Evolutionary conservation across 2,329 filamentous ascomycete species (phyloP), one percentile per base, ranked within the genome.

Genomic region (Fusarium subglutinans): DNA sequence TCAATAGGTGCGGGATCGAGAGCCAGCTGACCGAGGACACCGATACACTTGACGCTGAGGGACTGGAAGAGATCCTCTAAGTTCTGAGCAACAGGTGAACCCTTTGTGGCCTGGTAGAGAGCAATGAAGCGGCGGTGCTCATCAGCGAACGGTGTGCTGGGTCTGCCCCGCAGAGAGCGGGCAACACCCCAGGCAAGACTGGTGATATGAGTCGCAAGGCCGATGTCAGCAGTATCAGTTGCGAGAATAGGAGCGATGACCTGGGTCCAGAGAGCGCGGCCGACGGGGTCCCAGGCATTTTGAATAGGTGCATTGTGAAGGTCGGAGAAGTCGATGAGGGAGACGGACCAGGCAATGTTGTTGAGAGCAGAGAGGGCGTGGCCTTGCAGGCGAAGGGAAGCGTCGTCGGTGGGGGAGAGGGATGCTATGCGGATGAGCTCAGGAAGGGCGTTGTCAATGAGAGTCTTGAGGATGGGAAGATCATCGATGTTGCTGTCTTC

Each of bases 271-370:
- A 92, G 87, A 62, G 83, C 81, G 70, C 86, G 85, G 35, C 87
- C 87, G 11, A 85, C 80, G 2, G 88, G 86, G 4, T 80, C 79
- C 91, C 91, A 93, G 9, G 85, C 85, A 54, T 81, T 82, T 59
- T 85, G 84, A 63, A 92, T 84, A 63, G 84, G 82, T 8, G 84
- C 81, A 78, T 90, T 89, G 58, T 86, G 84, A n/a, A 83, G 81
- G 38, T 88, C 85, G 30, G 86, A 83, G 76, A 90, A 90, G 80
- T 91, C 89, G 74, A 91, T 83, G 75, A 87, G 87, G 14, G 89
- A 90, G 45, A 91, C 84, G 17, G 90, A 91, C 90, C 91, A 93
- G 60, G 90, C 85, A 60, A 92, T 88, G 81, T 93, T 93, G 83
- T 89, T 92, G 66, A 93, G 84, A 22, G 90, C 87, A 5, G 89